Evolutionary conservation across 2,329 filamentous ascomycete species (phyloP).

Genomic region (Fusarium chuoi): DNA sequence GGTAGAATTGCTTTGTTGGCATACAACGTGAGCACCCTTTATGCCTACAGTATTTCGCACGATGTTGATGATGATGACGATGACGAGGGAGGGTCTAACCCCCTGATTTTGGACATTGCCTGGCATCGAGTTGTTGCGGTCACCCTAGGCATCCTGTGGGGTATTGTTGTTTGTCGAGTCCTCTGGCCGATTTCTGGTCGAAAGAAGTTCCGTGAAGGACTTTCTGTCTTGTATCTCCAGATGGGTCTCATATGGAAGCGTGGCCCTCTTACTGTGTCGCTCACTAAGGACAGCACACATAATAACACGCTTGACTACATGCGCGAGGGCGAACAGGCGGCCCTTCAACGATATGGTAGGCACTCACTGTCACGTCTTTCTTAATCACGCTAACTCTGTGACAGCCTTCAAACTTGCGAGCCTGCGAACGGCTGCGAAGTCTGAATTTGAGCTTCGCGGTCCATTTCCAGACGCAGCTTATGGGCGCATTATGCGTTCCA

Average conservation of each 20-base stretch:
- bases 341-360: constrained; percentile 79
- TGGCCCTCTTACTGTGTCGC: constrained; percentile 82
- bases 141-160: constrained; percentile 88
- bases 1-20: constrained; percentile 94
- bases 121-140: constrained; percentile 90
- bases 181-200: constrained; percentile 96
- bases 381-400: not conserved
- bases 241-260: constrained; percentile 97
- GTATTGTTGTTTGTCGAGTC: constrained; percentile 85
- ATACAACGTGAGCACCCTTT: constrained; percentile 94
- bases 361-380: not conserved
- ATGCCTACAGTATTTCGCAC: constrained; percentile 89
- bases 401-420: constrained; percentile 75
- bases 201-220: constrained; percentile 86
- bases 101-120: constrained; percentile 87
- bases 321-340: constrained; percentile 86
- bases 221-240: constrained; percentile 91
- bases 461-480: constrained; percentile 84
- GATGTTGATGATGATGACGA: constrained; percentile 84
- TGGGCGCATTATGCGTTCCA: constrained; percentile 79
- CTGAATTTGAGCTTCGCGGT: constrained; percentile 88
- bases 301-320: constrained; percentile 75
- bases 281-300: constrained; percentile 65
- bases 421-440: constrained; percentile 77
- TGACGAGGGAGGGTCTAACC: constrained; percentile 85